Percentiles rank a stretch among this genome's conserved stretches.
These are phyloP conservation scores for Thoreauomyces humboldtii DNA, from an alignment of 192 early-diverging fungal species.

Conservation along the genomic window DNA sequence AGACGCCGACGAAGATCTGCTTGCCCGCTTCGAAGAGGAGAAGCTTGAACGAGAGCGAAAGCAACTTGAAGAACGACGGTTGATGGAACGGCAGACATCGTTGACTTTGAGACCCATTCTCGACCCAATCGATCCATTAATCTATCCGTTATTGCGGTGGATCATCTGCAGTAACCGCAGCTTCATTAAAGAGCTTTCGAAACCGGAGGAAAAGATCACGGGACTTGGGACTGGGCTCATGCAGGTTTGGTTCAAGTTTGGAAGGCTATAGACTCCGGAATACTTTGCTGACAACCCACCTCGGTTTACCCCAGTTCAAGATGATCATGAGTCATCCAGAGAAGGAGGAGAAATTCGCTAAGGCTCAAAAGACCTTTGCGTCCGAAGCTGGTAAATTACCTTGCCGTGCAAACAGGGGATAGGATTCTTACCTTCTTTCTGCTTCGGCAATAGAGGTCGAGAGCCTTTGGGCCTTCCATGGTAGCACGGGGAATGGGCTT, in stretches of 20 bases:
- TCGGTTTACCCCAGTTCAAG: slow-evolving; percentile 35
- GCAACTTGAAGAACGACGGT: slow-evolving; percentile 19
- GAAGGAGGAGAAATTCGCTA: slow-evolving; percentile 39
- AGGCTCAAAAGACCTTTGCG: slow-evolving; percentile 29
- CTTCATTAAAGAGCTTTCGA: slow-evolving; percentile 32
- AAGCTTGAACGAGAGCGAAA: slow-evolving; percentile 1
- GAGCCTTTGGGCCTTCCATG: slow-evolving; percentile 33
- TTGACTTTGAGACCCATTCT: slow-evolving; percentile 23
- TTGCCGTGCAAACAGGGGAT: too few relatives aligned
- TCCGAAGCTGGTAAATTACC: too few relatives aligned
- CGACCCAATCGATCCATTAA: slow-evolving; percentile 38
- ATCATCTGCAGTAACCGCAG: slow-evolving; percentile 46
- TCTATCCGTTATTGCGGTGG: slow-evolving; percentile 47
- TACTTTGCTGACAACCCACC: too few relatives aligned
- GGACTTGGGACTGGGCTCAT: slow-evolving; percentile 35
- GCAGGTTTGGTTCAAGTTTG: slow-evolving; percentile 18
- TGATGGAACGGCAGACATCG: slow-evolving; percentile 3
- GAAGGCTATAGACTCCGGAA: too few relatives aligned
- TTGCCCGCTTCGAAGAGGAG: too few relatives aligned
- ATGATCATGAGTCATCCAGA: slow-evolving; percentile 50
- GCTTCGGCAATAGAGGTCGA: slow-evolving; percentile 21
- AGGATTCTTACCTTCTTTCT: too few relatives aligned
- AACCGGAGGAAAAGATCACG: slow-evolving; percentile 15
- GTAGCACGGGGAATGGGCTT: too few relatives aligned
- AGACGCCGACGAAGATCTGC: not conserved